Evolutionary conservation across 306 rosid genomes (phyloP), one percentile per base, ranked within the genome.

Genomic region (Malus asiatica): DNA sequence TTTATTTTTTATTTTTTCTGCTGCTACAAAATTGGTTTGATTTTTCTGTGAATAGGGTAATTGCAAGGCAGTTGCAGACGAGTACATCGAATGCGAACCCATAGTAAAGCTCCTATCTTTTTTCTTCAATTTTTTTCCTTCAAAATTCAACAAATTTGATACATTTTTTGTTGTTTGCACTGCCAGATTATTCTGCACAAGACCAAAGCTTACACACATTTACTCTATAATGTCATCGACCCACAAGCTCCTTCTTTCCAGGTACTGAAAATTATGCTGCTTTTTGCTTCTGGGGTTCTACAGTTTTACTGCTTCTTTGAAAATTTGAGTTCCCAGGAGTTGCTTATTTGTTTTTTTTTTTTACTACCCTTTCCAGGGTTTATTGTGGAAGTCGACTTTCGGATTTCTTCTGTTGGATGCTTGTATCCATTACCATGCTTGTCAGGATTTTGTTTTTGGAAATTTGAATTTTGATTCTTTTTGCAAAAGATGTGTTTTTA

Each of bases 351-450:
- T 30, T 30, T 58, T 72, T n/a, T 13, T 32, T 79, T 55, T n/a
- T 9, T 67, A 63, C 58, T 67, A 63, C 62, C 69, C 18, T 84
- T 74, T 81, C 83, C 92, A 92, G 99, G 87, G 89, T 72, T 77
- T 92, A 33, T 72, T 83, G 73, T 89, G 93, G 96, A 89, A 89
- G 81, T 79, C 78, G 48, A 84, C 86, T 79, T 66, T 85, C 68
- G 79, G 80, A 82, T 95, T 83, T 84, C 90, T 95, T 85, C 83
- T 95, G 75, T 87, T 90, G 83, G 99, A 95, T 82, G 91, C 89
- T 66, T 92, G 97, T 90, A 92, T 85, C 91, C 87, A 38, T 45
- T 76, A 44, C 20, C 32, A 14, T 23, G 42, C 5, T 19, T n/a
- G 9, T 59, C 61, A 5, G 45, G 40, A 4, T 73, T 30, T 12